A percentile compares a stretch with the other conserved stretches of the same genome.
Conservation (phyloP, 108 stramenopile species). For the Nannochloropsis oceanica region DNA sequence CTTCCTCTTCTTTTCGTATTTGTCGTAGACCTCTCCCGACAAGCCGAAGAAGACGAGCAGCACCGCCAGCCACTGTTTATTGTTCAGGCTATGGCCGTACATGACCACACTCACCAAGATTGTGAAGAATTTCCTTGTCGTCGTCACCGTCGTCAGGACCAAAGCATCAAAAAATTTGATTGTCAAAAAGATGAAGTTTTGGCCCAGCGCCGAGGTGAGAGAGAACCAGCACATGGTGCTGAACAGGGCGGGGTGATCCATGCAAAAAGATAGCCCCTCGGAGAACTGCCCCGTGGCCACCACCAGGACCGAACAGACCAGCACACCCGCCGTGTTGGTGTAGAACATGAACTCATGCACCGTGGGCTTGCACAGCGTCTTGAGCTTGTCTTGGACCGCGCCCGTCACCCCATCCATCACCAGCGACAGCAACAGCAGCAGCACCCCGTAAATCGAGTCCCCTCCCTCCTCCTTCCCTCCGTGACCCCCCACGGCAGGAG, state of each 20-base stretch:
- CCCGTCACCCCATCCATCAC: conserved; percentile 30
- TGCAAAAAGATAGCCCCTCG: conserved; percentile 45
- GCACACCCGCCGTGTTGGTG: conserved; percentile 61
- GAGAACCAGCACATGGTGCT: conserved; percentile 70
- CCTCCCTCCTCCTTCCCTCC: not conserved
- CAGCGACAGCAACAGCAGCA: conserved; percentile 13
- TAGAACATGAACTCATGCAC: conserved; percentile 70
- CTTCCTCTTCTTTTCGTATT: conserved; percentile 17
- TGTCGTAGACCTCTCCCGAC: conserved; percentile 4
- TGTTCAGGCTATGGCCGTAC: conserved; percentile 67
- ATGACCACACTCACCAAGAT: conserved; percentile 70
- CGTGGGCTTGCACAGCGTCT: conserved; percentile 43
- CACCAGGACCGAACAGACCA: conserved; percentile 43
- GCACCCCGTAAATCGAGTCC: conserved; percentile 8
- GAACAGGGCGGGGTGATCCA: conserved; percentile 53
- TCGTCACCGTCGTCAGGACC: conserved; percentile 87
- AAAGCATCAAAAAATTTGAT: conserved; percentile 94
- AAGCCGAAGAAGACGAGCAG: conserved; percentile 11
- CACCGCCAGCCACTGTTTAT: conserved; percentile 1
- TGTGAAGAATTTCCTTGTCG: conserved; percentile 93
- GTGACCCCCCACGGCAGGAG: not conserved
- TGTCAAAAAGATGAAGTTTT: conserved; percentile 96
- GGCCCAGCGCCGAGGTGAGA: conserved; percentile 79
- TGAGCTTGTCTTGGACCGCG: conserved; percentile 44
- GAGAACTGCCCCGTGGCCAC: conserved; percentile 42